Conservation (phyloP, 2,329 filamentous ascomycete species). For the Cytospora leucostoma region DNA sequence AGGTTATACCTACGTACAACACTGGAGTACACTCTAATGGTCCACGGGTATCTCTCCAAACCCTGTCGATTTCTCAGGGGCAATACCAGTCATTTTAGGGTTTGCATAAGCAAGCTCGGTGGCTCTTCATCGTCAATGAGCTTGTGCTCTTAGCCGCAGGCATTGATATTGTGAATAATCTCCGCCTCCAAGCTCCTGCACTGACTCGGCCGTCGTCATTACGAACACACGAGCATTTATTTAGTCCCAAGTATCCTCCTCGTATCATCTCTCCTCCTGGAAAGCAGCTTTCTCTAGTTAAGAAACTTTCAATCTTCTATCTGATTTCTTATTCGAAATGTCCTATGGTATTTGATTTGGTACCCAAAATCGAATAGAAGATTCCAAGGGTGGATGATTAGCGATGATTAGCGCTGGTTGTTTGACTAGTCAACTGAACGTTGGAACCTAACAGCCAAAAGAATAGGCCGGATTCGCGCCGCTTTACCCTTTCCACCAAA, state of each 20-base stretch:
- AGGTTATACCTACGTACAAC: no score
- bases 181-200: not conserved
- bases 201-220: not conserved
- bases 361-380: no score
- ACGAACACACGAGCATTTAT: not conserved
- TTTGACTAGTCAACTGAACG: no score
- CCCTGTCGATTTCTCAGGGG: slow-evolving; percentile 16
- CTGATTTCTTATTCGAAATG: not conserved
- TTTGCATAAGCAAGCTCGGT: slow-evolving; percentile 6
- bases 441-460: not conserved
- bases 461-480: not conserved
- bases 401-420: no score
- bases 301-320: not conserved
- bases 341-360: no score
- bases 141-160: not conserved
- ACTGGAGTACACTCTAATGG: slow-evolving; percentile 3
- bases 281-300: not conserved
- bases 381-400: no score
- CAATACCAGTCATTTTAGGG: slow-evolving; percentile 15
- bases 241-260: not conserved
- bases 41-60: slow-evolving; percentile 14
- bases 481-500: not conserved
- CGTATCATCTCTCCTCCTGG: not conserved
- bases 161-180: not conserved
- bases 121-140: not conserved